phyloP scores from a whole-genome alignment of 164 flowering plant species.

The Nelumbo lutea region DNA sequence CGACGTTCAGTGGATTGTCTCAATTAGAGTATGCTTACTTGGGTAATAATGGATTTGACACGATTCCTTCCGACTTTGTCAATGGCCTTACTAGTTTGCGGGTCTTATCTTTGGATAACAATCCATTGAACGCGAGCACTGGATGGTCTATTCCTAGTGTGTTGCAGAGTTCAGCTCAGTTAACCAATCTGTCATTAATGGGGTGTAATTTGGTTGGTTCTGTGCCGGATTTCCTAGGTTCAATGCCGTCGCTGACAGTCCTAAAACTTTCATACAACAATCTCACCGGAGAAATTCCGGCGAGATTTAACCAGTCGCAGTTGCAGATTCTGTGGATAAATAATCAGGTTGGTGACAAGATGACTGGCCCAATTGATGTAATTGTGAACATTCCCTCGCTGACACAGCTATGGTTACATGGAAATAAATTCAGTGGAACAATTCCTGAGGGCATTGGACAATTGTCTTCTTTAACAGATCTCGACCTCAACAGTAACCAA shows the following conservation, averaged over 20 bases:
- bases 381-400: conserved; percentile 44
- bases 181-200: conserved; percentile 42
- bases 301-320: conserved; percentile 28
- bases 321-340: conserved; percentile 58
- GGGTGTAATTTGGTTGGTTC: conserved; percentile 53
- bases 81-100: conserved; percentile 39
- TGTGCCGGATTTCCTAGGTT: conserved; percentile 56
- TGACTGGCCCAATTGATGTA: conserved; percentile 56
- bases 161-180: conserved; percentile 38
- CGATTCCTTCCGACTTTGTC: conserved; percentile 59
- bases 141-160: conserved; percentile 56
- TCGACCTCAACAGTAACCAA: conserved; percentile 50
- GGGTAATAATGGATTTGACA: conserved; percentile 49
- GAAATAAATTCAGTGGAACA: conserved; percentile 54
- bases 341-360: conserved; percentile 42
- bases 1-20: conserved; percentile 49
- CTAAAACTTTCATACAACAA: conserved; percentile 42
- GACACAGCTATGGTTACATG: conserved; percentile 54
- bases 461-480: conserved; percentile 39
- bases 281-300: conserved; percentile 49
- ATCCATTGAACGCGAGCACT: conserved; percentile 39
- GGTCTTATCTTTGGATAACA: conserved; percentile 54
- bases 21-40: conserved; percentile 43
- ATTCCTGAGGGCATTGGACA: conserved; percentile 52
- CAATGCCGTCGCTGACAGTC: conserved; percentile 33